Percentiles rank a stretch among this genome's conserved stretches.
Evolutionary conservation across 805 yeast species (phyloP).

Genomic region (Lipomyces mesembrius): DNA sequence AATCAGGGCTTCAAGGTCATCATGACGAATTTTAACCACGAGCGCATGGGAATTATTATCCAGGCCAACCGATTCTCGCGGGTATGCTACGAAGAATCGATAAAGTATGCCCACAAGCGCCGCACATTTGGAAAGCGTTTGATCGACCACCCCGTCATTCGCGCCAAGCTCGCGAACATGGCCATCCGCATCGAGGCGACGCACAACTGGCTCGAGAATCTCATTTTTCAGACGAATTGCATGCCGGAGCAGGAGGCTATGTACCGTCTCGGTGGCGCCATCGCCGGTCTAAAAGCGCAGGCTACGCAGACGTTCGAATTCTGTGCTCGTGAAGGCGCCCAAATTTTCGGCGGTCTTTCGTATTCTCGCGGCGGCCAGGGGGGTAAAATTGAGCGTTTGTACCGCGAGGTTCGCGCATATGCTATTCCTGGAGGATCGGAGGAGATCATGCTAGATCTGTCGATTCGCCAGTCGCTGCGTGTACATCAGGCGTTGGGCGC

Average conservation of each 20-base stretch:
- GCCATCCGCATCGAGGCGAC: slow-evolving; percentile 50
- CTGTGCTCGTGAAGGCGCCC: slow-evolving; percentile 53
- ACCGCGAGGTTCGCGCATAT: slow-evolving; percentile 52
- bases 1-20: slow-evolving; percentile 51
- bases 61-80: slow-evolving; percentile 50
- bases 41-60: slow-evolving; percentile 49
- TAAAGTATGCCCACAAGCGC: slow-evolving; percentile 50
- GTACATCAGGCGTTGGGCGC: slow-evolving; percentile 50
- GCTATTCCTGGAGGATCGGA: slow-evolving; percentile 55
- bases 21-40: slow-evolving; percentile 53
- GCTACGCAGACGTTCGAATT: slow-evolving; percentile 50
- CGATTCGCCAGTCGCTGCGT: slow-evolving; percentile 48
- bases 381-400: slow-evolving; percentile 51
- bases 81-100: slow-evolving; percentile 48
- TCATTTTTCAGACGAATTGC: slow-evolving; percentile 44
- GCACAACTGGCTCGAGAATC: slow-evolving; percentile 48
- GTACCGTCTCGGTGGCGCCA: slow-evolving; percentile 50
- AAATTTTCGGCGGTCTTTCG: slow-evolving; percentile 51
- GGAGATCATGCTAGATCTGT: slow-evolving; percentile 52
- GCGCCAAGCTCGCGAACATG: slow-evolving; percentile 51
- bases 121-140: slow-evolving; percentile 51
- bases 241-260: slow-evolving; percentile 47
- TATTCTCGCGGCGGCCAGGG: slow-evolving; percentile 53
- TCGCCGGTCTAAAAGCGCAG: slow-evolving; percentile 51
- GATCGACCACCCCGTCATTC: slow-evolving; percentile 50